Evolutionary conservation across 208 protist species (phyloP).

Genomic region (Acanthamoeba castellanii): DNA sequence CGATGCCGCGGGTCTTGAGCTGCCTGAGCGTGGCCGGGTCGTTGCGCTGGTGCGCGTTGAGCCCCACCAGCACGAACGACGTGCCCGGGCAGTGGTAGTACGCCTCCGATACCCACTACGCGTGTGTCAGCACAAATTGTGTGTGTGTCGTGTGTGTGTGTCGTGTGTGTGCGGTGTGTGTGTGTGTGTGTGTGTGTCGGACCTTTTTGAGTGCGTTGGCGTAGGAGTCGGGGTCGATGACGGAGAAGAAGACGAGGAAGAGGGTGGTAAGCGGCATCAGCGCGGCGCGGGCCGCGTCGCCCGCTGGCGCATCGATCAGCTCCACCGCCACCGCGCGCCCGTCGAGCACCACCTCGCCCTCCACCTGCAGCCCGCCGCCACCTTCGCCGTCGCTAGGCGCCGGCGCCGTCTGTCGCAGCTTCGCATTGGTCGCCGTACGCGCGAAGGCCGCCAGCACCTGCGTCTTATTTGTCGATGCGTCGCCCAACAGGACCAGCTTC

Average conservation of each 20-base stretch:
- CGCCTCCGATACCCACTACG: conserved; percentile 80
- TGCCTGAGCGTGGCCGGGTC: conserved; percentile 47
- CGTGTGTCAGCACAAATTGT: neutral
- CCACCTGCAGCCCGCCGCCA: neutral
- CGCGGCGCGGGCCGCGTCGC: neutral
- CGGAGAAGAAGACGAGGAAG: conserved; percentile 69
- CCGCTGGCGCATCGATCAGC: neutral
- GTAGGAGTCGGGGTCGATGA: conserved; percentile 52
- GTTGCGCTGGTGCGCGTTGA: conserved; percentile 75
- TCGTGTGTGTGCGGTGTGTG: too few species aligned
- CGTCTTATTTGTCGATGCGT: neutral
- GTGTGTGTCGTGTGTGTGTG: too few species aligned
- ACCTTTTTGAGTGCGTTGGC: conserved; percentile 44
- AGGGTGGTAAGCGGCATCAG: neutral
- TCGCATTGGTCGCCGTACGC: neutral
- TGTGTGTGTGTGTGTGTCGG: neutral
- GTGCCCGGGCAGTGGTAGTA: conserved; percentile 76
- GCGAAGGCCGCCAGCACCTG: neutral
- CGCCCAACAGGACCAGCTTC: conserved; percentile 16
- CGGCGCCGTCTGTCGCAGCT: neutral
- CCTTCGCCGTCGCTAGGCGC: neutral
- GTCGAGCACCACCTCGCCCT: conserved; percentile 38
- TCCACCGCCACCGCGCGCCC: neutral
- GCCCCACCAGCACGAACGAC: conserved; percentile 78
- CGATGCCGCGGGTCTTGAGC: neutral